A percentile compares a stretch with the other conserved stretches of the same genome.
Conservation (phyloP, 73 alveolate genomes). For the Tetrahymena elliotti region DNA sequence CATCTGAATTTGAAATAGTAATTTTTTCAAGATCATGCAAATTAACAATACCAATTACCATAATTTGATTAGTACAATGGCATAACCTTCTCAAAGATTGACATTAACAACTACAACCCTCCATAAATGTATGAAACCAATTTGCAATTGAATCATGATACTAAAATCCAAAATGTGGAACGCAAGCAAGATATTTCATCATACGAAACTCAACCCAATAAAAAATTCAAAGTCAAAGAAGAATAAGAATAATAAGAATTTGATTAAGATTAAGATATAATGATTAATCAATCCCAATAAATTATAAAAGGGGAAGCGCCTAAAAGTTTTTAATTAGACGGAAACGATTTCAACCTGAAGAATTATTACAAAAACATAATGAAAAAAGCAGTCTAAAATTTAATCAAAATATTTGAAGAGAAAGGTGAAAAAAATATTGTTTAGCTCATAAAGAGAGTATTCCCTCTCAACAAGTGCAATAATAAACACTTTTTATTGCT, state of each 20-base stretch:
- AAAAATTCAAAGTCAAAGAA: background rate
- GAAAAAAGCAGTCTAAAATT: background rate
- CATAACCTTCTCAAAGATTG: too few relatives aligned
- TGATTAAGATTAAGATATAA: too few relatives aligned
- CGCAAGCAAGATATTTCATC: background rate
- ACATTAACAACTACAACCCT: too few relatives aligned
- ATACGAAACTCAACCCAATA: background rate
- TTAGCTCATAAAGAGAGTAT: background rate
- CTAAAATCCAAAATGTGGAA: background rate
- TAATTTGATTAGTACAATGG: too few relatives aligned
- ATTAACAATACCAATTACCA: too few relatives aligned
- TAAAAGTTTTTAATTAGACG: background rate
- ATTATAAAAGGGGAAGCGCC: background rate
- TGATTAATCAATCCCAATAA: background rate
- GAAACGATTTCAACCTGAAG: background rate
- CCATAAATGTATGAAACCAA: too few relatives aligned
- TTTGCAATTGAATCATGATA: too few relatives aligned
- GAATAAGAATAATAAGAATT: background rate
- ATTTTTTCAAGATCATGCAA: too few relatives aligned
- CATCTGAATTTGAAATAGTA: too few relatives aligned
- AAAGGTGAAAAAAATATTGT: background rate
- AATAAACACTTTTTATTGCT: background rate
- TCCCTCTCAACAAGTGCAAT: background rate
- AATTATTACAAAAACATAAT: background rate
- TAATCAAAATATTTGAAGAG: too few relatives aligned